Conservation (phyloP, 805 yeast species). For the Saccharomycopsis sp. region DNA sequence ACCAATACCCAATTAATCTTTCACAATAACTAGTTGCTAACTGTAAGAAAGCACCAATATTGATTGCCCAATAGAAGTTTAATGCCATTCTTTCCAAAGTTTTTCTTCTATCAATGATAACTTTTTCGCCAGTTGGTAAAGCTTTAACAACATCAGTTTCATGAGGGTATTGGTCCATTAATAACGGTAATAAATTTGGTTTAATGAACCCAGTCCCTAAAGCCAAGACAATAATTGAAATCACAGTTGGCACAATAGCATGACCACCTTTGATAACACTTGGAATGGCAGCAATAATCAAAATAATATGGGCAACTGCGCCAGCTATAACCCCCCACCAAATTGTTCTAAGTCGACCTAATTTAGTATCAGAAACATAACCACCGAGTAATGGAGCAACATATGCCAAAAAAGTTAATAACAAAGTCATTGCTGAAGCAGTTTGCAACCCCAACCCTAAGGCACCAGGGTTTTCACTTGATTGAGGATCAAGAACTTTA, state of each 20-base stretch:
- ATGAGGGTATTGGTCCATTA: constrained; percentile 54
- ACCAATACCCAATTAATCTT: constrained; percentile 47
- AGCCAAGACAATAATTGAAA: constrained; percentile 27
- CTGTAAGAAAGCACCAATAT: constrained; percentile 47
- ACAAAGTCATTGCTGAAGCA: constrained; percentile 41
- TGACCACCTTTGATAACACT: constrained; percentile 20
- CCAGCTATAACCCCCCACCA: constrained; percentile 44
- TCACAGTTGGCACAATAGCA: constrained; percentile 30
- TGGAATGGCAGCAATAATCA: constrained; percentile 44
- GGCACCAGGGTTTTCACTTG: constrained; percentile 43
- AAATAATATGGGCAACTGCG: constrained; percentile 39
- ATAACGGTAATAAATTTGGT: constrained; percentile 34
- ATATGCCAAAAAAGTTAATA: constrained; percentile 43
- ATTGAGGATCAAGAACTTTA: constrained; percentile 29
- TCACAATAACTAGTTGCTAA: constrained; percentile 47
- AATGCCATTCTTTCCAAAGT: constrained; percentile 31
- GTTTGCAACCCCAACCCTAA: constrained; percentile 38
- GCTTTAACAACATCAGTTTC: constrained; percentile 52
- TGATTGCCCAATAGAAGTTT: constrained; percentile 49
- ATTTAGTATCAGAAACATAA: constrained; percentile 41
- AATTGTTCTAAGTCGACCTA: constrained; percentile 42
- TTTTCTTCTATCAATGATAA: constrained; percentile 10
- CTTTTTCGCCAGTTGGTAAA: constrained; percentile 24
- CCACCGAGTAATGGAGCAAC: constrained; percentile 48
- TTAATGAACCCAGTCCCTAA: constrained; percentile 37